Evolutionary conservation across 2,329 filamentous ascomycete species (phyloP), one percentile per base, ranked within the genome.

Genomic region (Microascus cirrosus): DNA sequence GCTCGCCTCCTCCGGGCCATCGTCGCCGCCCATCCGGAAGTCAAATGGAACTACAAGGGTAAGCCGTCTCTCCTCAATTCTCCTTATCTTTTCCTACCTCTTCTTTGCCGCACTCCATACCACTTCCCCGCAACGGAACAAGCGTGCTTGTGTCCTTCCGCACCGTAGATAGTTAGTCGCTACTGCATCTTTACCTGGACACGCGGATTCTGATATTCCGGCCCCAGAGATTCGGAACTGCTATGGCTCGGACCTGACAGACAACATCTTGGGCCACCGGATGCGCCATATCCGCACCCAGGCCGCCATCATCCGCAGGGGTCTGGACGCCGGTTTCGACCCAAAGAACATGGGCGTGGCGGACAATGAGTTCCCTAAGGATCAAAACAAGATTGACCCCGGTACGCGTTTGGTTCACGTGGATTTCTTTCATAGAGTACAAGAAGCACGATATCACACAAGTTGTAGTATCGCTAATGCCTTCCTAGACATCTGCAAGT

Each of bases 41-140:
- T 80, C 0, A 81, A 78, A 61, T 77, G 84, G 57, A 81, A 86
- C 66, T 85, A 80, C 67, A 80, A 78, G 64, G 81, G 83, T 86
- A 76, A 72, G 80, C 64, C 4, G 11, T 24, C 53, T 10, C 39
- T 52, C 55, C 55, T 48, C 48, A 45, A 53, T 55, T 48, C 6
- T 32, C 54, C 36, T 57, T 53, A 34, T 15, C 28, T 42, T 39
- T 20, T 54, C 18, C 13, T 12, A 15, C 32, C 24, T 34, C 10
- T 15, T 28, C 20, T n/a, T 20, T 56, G 25, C 53, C 25, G 52
- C 36, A 39, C 28, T 15, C 22, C 45, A 22, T 18, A 18, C 39
- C 48, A 15, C 18, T 28, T 20, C 11, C 39, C 42, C 25, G 11
- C 25, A 20, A 8, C n/a, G 11, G 1, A 22, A 11, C 45, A n/a